Conservation (phyloP, 2,329 filamentous ascomycete genomes). For the Plenodomus biglobosus region DNA sequence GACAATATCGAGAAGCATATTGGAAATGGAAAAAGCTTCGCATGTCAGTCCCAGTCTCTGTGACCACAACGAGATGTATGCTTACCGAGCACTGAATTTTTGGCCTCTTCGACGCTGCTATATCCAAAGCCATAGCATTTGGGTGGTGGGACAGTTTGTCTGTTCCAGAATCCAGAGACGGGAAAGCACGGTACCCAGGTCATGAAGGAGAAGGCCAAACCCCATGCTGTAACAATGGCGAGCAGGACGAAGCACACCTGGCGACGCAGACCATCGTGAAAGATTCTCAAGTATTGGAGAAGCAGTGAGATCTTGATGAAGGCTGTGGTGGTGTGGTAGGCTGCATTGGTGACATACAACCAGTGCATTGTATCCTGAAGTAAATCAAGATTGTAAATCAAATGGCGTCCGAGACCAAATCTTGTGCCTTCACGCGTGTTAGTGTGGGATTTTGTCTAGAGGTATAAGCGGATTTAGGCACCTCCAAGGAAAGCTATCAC, state of each 20-base stretch:
- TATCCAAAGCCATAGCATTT: constrained; percentile 34
- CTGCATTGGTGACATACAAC: constrained; percentile 29
- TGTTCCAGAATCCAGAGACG: constrained; percentile 23
- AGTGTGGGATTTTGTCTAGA: not conserved
- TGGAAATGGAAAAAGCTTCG: constrained; percentile 25
- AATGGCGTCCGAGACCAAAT: constrained; percentile 36
- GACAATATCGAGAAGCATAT: constrained; percentile 36
- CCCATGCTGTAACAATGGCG: constrained; percentile 26
- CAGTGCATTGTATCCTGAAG: constrained; percentile 22
- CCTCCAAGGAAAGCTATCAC: constrained; percentile 24
- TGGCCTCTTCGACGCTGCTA: constrained; percentile 13
- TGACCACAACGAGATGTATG: not conserved
- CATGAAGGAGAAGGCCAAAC: constrained; percentile 30
- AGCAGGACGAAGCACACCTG: constrained; percentile 18
- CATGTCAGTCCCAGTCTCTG: not conserved
- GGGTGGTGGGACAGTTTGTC: constrained; percentile 7
- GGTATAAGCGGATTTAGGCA: constrained; percentile 5
- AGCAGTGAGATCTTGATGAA: constrained; percentile 41
- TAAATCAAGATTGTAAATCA: constrained; percentile 17
- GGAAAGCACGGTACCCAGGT: constrained; percentile 37
- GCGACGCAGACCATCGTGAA: constrained; percentile 23
- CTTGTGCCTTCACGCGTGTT: constrained; percentile 16
- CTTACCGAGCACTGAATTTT: constrained; percentile 13
- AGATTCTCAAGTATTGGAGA: constrained; percentile 39
- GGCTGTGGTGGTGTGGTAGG: constrained; percentile 32